These are phyloP conservation scores for Prunella vulgaris DNA, from an alignment of 257 asterid genomes.

Conservation along the genomic window DNA sequence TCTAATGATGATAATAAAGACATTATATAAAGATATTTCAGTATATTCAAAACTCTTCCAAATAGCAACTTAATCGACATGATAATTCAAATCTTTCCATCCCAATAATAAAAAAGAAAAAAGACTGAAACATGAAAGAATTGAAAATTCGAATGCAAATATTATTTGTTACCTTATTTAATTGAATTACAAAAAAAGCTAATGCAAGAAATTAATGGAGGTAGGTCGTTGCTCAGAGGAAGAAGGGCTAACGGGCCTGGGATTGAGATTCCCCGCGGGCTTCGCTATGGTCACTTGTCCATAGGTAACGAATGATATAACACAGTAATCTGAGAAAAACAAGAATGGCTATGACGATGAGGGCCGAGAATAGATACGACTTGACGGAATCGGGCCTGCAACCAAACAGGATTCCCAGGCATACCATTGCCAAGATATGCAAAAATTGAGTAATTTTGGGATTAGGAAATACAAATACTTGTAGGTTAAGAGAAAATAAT, in stretches of 20 bases:
- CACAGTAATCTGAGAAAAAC: slow-evolving; percentile 35
- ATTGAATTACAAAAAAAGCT: neutral
- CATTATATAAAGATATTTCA: too few relatives aligned
- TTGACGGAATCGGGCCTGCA: slow-evolving; percentile 41
- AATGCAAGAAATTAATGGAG: neutral
- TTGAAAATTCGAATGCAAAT: neutral
- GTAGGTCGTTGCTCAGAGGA: too few relatives aligned
- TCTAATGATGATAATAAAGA: too few relatives aligned
- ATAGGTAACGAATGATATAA: slow-evolving; percentile 21
- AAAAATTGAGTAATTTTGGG: neutral
- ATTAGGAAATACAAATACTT: neutral
- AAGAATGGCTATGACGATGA: slow-evolving; percentile 36
- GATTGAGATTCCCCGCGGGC: slow-evolving; percentile 16
- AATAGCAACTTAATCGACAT: neutral
- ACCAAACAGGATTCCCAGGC: slow-evolving; percentile 45
- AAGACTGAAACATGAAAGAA: neutral
- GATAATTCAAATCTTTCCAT: neutral
- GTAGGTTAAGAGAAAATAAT: neutral
- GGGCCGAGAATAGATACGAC: slow-evolving; percentile 38
- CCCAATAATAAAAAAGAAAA: neutral
- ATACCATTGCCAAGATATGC: slow-evolving; percentile 31
- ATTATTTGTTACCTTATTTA: neutral
- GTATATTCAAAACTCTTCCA: neutral
- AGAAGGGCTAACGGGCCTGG: neutral
- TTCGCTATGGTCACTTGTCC: neutral